Percentiles rank a stretch among this genome's conserved stretches.
phyloP scores from a whole-genome alignment of 768 basidiomycete species.

The Termitomyces bulborhizus region DNA sequence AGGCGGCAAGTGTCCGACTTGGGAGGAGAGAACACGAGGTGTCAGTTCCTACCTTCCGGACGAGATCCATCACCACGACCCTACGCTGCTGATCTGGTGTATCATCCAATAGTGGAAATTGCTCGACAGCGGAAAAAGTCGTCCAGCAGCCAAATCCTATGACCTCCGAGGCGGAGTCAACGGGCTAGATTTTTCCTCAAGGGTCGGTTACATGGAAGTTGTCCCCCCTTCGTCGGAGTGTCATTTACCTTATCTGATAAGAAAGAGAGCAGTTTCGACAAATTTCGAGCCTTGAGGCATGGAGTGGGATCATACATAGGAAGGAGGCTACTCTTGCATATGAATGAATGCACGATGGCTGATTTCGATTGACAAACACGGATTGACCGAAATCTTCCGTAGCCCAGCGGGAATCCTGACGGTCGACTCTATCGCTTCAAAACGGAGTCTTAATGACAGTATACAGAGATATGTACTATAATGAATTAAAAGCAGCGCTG shows the following conservation, averaged over 20 bases:
- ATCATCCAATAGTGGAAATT: not conserved
- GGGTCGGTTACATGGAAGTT: not conserved
- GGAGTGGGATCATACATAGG: too few relatives aligned
- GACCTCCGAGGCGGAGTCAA: not conserved
- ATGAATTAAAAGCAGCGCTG: not conserved
- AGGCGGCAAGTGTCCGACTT: not conserved
- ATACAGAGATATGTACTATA: not conserved
- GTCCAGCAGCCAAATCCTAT: not conserved
- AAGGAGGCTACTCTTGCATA: not conserved
- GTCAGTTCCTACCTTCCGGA: not conserved
- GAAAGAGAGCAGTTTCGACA: not conserved
- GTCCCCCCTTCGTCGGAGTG: not conserved
- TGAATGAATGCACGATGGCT: not conserved
- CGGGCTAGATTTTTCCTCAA: not conserved
- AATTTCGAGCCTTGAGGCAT: not conserved
- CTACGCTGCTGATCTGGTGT: not conserved
- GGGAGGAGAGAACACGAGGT: not conserved
- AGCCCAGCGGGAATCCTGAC: not conserved
- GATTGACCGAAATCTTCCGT: not conserved
- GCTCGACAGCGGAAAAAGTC: not conserved
- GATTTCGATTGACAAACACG: not conserved
- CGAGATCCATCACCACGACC: not conserved
- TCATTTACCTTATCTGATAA: not conserved
- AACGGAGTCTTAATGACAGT: not conserved
- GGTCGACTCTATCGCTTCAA: too few relatives aligned